Conservation (phyloP, 2,329 filamentous ascomycete genomes). For the Furcasterigmium sp. region DNA sequence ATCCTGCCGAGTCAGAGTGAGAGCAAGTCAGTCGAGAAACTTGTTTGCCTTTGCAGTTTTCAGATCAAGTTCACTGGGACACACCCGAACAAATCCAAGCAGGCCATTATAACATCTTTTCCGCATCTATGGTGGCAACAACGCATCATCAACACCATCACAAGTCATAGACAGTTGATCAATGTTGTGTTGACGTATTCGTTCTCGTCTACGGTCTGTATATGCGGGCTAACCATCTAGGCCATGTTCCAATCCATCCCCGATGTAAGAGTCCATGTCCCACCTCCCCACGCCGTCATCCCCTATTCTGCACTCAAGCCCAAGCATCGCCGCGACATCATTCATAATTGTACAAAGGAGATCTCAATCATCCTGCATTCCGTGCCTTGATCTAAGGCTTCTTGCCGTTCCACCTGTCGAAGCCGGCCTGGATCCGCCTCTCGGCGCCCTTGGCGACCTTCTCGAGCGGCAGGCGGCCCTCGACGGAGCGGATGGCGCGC, state of each 20-base stretch:
- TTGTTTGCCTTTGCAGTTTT: too few relatives aligned
- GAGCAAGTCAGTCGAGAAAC: too few relatives aligned
- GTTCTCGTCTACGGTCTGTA: background rate
- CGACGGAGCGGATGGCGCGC: slow-evolving; percentile 38
- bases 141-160: too few relatives aligned
- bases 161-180: too few relatives aligned
- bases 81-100: too few relatives aligned
- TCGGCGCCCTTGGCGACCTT: slow-evolving; percentile 43
- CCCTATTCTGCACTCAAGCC: background rate
- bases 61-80: too few relatives aligned
- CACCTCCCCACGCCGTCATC: background rate
- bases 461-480: slow-evolving; percentile 43
- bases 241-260: background rate
- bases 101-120: too few relatives aligned
- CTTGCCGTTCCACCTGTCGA: slow-evolving; percentile 23
- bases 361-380: too few relatives aligned
- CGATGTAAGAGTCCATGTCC: background rate
- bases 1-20: too few relatives aligned
- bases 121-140: too few relatives aligned
- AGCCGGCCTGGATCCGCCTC: slow-evolving; percentile 39
- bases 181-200: background rate
- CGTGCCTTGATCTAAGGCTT: background rate
- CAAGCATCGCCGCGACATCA: background rate
- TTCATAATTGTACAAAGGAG: too few relatives aligned
- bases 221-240: background rate